Evolutionary conservation across 306 rosid genomes (phyloP).

Genomic region (Rosa rugosa): DNA sequence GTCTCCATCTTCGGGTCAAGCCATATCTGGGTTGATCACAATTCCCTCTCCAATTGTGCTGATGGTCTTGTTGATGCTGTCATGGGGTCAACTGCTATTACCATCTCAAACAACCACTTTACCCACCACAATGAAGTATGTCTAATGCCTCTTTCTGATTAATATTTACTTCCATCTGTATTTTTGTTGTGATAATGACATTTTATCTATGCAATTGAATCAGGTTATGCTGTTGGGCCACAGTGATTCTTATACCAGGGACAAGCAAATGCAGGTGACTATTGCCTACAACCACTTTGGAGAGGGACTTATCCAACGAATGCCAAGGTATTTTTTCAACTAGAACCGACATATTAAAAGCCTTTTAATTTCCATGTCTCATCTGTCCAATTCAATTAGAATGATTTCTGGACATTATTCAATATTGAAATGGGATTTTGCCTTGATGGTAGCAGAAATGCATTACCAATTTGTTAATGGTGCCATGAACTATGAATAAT

Average conservation of each 20-base stretch:
- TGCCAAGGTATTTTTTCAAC: conserved; percentile 77
- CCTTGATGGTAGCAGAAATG: conserved; percentile 9
- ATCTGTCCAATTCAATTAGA: neutral
- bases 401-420: neutral
- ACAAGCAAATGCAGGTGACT: conserved; percentile 96
- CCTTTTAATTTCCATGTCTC: conserved; percentile 8
- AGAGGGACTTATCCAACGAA: conserved; percentile 97
- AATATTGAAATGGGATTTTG: neutral
- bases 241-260: conserved; percentile 86
- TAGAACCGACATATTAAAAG: conserved; percentile 7
- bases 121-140: conserved; percentile 98
- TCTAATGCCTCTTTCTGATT: conserved; percentile 15
- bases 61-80: conserved; percentile 98
- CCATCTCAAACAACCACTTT: conserved; percentile 91
- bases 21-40: conserved; percentile 95
- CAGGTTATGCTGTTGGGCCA: conserved; percentile 98
- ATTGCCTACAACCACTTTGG: conserved; percentile 99
- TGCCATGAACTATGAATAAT: conserved; percentile 22
- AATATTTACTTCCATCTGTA: neutral
- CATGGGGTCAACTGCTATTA: conserved; percentile 94
- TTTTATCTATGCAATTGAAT: conserved; percentile 21
- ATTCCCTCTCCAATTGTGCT: conserved; percentile 89
- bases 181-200: conserved; percentile 5
- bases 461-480: neutral
- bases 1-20: conserved; percentile 91